Evolutionary conservation across 257 asterid species (phyloP).

Genomic region (Jaltomata sinuosa): DNA sequence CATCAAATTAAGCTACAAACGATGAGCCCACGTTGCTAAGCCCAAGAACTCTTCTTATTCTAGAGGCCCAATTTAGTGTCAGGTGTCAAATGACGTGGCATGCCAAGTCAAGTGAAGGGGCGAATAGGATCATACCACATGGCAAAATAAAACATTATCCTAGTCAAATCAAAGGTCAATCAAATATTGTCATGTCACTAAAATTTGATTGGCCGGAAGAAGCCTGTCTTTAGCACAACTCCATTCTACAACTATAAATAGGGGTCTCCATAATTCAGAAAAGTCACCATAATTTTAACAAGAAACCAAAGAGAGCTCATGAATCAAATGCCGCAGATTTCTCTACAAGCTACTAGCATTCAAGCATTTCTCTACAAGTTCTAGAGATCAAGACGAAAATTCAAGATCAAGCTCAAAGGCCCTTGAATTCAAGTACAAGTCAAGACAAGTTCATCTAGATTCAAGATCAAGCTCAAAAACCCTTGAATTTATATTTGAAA

Average conservation of each 20-base stretch:
- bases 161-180: neutral
- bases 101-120: neutral
- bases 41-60: no score
- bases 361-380: neutral
- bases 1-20: no score
- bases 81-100: neutral
- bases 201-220: neutral
- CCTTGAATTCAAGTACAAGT: neutral
- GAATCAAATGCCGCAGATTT: neutral
- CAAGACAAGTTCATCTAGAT: neutral
- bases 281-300: neutral
- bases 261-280: neutral
- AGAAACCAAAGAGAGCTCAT: neutral
- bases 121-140: neutral
- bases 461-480: neutral
- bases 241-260: neutral
- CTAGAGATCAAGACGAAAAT: neutral
- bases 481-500: neutral
- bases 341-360: neutral
- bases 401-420: neutral
- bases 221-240: neutral
- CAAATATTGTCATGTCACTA: neutral
- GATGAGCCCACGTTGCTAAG: no score
- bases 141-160: neutral
- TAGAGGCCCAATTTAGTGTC: no score